Conservation (phyloP, 371 early-diverging fungal species). For the Apophysomyces ossiformis region DNA sequence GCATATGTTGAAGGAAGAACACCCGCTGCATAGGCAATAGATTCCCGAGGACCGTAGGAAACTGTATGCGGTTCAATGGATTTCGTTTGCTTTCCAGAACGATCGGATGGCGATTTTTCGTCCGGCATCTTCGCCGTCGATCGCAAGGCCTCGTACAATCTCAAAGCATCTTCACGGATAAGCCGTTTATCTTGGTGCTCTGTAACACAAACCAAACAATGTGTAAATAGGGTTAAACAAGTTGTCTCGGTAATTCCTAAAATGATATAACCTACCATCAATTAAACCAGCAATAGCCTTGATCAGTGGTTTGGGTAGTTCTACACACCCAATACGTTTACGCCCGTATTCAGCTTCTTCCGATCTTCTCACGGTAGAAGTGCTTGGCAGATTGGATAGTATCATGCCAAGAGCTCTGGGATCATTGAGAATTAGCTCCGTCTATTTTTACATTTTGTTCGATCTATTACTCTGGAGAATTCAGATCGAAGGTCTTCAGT, state of each 20-base stretch:
- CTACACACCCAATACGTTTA: constrained; percentile 73
- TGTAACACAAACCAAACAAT: neutral
- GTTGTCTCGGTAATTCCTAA: neutral
- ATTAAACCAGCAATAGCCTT: constrained; percentile 54
- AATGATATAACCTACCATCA: constrained; percentile 26
- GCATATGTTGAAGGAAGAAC: constrained; percentile 73
- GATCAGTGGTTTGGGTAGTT: constrained; percentile 59
- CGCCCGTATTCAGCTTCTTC: constrained; percentile 74
- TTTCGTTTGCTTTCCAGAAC: constrained; percentile 29
- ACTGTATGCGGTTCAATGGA: constrained; percentile 64
- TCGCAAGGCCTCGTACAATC: constrained; percentile 70
- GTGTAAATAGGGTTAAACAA: neutral
- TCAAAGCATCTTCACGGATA: constrained; percentile 69
- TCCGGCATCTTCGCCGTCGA: constrained; percentile 57
- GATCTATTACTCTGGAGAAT: constrained; percentile 15
- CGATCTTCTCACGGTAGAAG: constrained; percentile 53
- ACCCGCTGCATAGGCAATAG: constrained; percentile 77
- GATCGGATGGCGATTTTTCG: constrained; percentile 23
- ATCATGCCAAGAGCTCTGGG: constrained; percentile 5
- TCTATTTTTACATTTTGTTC: neutral
- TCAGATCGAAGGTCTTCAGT: constrained; percentile 19
- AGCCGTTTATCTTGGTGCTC: constrained; percentile 57
- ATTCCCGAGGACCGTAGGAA: constrained; percentile 75
- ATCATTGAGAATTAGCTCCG: neutral
- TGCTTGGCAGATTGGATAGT: neutral